Conservation (phyloP, 768 basidiomycete species). For the Gloeopeniophorella convolvens region DNA sequence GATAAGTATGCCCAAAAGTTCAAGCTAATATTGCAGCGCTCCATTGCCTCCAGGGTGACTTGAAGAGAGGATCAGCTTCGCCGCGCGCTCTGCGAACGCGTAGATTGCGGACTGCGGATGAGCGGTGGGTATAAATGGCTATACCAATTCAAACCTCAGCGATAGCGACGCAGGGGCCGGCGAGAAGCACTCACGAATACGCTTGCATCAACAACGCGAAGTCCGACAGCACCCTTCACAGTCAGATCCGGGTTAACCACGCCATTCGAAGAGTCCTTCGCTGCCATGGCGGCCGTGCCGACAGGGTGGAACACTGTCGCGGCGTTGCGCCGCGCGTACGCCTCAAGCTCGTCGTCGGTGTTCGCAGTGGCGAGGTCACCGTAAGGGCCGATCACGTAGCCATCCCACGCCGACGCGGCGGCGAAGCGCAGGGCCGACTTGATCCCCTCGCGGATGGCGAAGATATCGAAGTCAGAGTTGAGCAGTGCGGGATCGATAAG, state of each 20-base stretch:
- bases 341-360: slow-evolving; percentile 16
- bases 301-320: slow-evolving; percentile 12
- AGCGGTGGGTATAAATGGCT: neutral
- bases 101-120: neutral
- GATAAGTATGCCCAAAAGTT: too few species aligned
- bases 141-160: too few species aligned
- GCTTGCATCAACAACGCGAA: slow-evolving; percentile 36
- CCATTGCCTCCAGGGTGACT: too few species aligned
- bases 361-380: slow-evolving; percentile 8
- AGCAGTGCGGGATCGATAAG: slow-evolving; percentile 21
- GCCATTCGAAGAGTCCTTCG: neutral
- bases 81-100: neutral
- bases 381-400: slow-evolving; percentile 8
- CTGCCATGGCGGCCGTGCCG: slow-evolving; percentile 21
- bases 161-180: neutral
- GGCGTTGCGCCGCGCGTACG: slow-evolving; percentile 6
- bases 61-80: neutral
- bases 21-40: too few species aligned
- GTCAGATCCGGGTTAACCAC: slow-evolving; percentile 27
- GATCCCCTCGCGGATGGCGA: slow-evolving; percentile 1
- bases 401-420: slow-evolving; percentile 15
- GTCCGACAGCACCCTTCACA: slow-evolving; percentile 31
- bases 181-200: slow-evolving; percentile 18
- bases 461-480: neutral
- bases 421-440: neutral